Base-by-base conservation (phyloP, 1,284 basidiomycete species). In the Moesziomyces parantarcticus region DNA sequence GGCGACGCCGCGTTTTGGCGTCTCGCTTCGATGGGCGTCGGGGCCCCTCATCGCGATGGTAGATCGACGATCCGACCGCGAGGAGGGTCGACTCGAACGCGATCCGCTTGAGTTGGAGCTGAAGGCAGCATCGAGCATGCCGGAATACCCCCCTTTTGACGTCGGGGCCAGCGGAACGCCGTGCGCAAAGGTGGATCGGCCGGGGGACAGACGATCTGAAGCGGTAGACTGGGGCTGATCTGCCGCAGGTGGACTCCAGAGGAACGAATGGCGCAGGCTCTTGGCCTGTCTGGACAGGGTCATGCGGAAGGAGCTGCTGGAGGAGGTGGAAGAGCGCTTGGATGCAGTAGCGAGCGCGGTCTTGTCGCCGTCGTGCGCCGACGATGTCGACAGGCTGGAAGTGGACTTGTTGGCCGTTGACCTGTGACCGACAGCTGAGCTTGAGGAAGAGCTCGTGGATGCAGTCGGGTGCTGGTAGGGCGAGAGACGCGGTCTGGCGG, bases 281-380 rank as follows among this genome's bases (percentile, higher is more conserved):
- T 59, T 72, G 5, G 64, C 69, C 40, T 66, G 65, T 34, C 59
- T 67, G 13, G 69, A 63, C 46, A 72, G 45, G 3, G 69, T 59
- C 63, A 66, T 63, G 18, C 63, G 57, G 48, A 72, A 66, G 18
- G 57, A 59, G 51, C 49, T 59, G 53, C 45, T 55, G 40, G 69
- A 72, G 6, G 60, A 58, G 2, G 46, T 36, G 18, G 69, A 68
- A 21, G 62, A 52, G 25, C 61, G 64, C 29, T 60, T 62, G 1
- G 68, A 71, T 3, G 65, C 51, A 5, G 58, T 25, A 0, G 51
- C 43, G 14, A 48, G 25, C 40, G 51, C 23, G 8, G 14, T 10
- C 40, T 57, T 58, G 43, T 62, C 59, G 43, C 26, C 50, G 9
- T 55, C 59, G n/a, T 58, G 42, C 23, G 55, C 51, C 22, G 59